A percentile compares a stretch with the other conserved stretches of the same genome.
These are phyloP conservation scores for Chloranthus sessilifolius DNA, from an alignment of 164 flowering plant species.

Conservation along the genomic window DNA sequence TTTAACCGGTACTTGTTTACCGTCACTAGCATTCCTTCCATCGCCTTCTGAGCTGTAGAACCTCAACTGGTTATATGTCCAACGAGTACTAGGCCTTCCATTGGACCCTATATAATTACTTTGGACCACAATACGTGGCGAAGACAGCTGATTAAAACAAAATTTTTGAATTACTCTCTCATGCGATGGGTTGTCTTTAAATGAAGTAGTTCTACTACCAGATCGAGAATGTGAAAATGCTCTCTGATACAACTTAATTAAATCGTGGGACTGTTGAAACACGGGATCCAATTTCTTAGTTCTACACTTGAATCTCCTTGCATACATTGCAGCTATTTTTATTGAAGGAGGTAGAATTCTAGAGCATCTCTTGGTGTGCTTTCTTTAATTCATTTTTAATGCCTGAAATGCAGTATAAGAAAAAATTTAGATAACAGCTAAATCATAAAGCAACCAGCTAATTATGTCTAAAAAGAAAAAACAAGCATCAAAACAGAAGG, in stretches of 20 bases:
- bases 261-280: slow-evolving; percentile 29
- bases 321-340: slow-evolving; percentile 52
- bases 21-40: slow-evolving; percentile 76
- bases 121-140: slow-evolving; percentile 10
- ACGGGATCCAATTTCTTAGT: slow-evolving; percentile 36
- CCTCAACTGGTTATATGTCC: slow-evolving; percentile 27
- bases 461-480: no score
- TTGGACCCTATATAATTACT: slow-evolving; percentile 7
- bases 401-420: no score
- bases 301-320: slow-evolving; percentile 55
- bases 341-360: background rate
- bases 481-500: no score
- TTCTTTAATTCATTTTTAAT: background rate
- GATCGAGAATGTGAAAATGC: slow-evolving; percentile 19
- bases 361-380: background rate
- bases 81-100: slow-evolving; percentile 17
- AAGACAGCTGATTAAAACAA: slow-evolving; percentile 14
- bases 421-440: no score
- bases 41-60: slow-evolving; percentile 80
- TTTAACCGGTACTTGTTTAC: slow-evolving; percentile 46
- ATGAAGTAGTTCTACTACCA: slow-evolving; percentile 5
- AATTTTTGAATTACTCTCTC: slow-evolving; percentile 26
- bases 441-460: no score
- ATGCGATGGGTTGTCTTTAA: slow-evolving; percentile 2
- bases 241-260: slow-evolving; percentile 18